A percentile compares a stretch with the other conserved stretches of the same genome.
Evolutionary conservation across 495 filamentous ascomycete species (phyloP).

Genomic region (Tuber microsphaerosporum): DNA sequence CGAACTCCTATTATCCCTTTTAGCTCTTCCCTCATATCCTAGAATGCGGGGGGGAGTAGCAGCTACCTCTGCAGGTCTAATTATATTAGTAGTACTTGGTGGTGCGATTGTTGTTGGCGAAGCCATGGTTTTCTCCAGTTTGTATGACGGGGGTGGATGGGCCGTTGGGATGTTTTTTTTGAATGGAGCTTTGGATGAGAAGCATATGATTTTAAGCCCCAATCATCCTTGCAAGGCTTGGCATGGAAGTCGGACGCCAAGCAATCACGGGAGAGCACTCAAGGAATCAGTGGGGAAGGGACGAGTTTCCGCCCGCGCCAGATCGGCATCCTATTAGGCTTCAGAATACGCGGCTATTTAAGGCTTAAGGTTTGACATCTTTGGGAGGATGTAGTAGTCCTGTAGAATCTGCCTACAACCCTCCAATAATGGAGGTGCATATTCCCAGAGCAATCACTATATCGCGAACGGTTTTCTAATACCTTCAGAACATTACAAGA

Average conservation of each 20-base stretch:
- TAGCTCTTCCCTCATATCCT: constrained; percentile 31
- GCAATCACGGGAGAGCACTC: neutral
- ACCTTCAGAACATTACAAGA: neutral
- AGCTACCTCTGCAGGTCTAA: constrained; percentile 22
- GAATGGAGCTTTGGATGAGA: neutral
- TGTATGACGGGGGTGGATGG: neutral
- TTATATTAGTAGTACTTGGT: neutral
- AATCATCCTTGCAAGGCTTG: neutral
- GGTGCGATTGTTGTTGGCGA: constrained; percentile 27
- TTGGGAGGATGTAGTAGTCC: neutral
- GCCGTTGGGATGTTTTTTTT: neutral
- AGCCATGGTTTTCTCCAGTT: constrained; percentile 14
- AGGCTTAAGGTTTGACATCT: neutral
- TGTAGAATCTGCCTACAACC: neutral
- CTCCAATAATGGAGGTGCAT: neutral
- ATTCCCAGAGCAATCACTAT: neutral
- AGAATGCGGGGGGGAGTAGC: neutral
- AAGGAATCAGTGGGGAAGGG: neutral
- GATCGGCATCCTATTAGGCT: neutral
- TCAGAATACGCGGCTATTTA: neutral
- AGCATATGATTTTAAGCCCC: neutral
- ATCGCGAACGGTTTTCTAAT: neutral
- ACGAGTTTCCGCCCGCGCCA: neutral
- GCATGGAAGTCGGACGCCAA: neutral
- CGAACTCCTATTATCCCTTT: constrained; percentile 37